Evolutionary conservation across 164 flowering plant species (phyloP).

Genomic region (Dillenia suffruticosa): DNA sequence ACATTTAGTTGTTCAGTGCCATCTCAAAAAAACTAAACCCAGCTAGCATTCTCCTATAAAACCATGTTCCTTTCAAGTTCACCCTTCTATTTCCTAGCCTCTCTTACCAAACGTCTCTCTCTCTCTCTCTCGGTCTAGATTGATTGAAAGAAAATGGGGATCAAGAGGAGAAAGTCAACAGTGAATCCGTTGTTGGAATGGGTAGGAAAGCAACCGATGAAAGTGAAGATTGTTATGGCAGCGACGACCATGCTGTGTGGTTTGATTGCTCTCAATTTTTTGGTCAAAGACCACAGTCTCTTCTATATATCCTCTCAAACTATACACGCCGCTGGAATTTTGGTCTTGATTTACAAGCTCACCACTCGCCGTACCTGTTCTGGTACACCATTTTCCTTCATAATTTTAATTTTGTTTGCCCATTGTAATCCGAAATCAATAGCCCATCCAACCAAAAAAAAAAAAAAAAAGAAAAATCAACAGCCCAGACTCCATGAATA

Average conservation of each 20-base stretch:
- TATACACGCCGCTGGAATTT: constrained; percentile 56
- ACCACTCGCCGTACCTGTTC: constrained; percentile 60
- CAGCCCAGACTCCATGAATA: not conserved
- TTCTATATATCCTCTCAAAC: constrained; percentile 60
- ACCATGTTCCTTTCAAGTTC: too few relatives aligned
- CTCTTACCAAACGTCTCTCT: not conserved
- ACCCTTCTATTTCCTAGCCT: too few relatives aligned
- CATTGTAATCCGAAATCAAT: too few relatives aligned
- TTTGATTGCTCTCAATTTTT: constrained; percentile 34
- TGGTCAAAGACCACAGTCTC: constrained; percentile 30
- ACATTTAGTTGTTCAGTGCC: too few relatives aligned
- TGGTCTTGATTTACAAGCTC: constrained; percentile 70
- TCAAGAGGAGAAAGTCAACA: constrained; percentile 30
- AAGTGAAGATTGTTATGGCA: constrained; percentile 46
- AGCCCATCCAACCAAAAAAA: too few relatives aligned
- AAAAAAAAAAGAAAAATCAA: too few relatives aligned
- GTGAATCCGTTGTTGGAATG: constrained; percentile 45
- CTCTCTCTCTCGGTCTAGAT: constrained; percentile 2
- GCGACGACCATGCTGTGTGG: constrained; percentile 15
- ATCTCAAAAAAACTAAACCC: too few relatives aligned
- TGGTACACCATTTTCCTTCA: constrained; percentile 29
- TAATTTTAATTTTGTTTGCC: not conserved
- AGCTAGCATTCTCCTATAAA: too few relatives aligned
- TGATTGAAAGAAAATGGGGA: constrained; percentile 29
- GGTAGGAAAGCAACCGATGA: constrained; percentile 54